Conservation (phyloP, 176 grass and related monocot species). For the Ensete ventricosum region DNA sequence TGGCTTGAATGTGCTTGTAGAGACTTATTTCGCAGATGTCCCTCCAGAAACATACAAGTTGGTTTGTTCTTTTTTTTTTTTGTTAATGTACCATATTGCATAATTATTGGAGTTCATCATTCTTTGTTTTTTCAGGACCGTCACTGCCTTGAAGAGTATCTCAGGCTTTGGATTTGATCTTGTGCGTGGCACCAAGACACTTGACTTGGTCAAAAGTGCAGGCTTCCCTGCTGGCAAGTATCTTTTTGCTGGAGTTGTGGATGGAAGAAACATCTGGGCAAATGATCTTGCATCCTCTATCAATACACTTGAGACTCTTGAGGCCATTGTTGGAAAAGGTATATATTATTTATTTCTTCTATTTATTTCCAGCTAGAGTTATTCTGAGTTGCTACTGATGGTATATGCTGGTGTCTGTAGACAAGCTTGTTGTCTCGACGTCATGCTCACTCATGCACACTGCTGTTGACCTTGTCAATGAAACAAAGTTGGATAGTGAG, state of each 20-base stretch:
- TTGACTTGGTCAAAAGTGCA: constrained; percentile 62
- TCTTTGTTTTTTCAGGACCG: constrained; percentile 38
- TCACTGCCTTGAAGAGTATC: constrained; percentile 60
- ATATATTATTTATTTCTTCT: constrained; percentile 12
- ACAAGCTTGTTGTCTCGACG: constrained; percentile 87
- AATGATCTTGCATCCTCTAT: constrained; percentile 84
- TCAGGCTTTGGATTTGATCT: constrained; percentile 89
- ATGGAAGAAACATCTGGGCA: constrained; percentile 96
- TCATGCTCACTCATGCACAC: constrained; percentile 97
- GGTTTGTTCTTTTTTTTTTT: constrained; percentile 1
- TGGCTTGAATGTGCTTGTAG: constrained; percentile 74
- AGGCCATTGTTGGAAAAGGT: constrained; percentile 88
- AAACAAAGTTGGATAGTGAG: constrained; percentile 83
- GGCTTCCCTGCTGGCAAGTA: constrained; percentile 81
- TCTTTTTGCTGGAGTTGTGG: constrained; percentile 90
- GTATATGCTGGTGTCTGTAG: constrained; percentile 30
- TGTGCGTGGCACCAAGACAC: constrained; percentile 71
- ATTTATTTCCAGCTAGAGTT: background rate
- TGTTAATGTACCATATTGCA: background rate
- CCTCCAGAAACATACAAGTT: constrained; percentile 78
- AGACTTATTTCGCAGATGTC: constrained; percentile 89
- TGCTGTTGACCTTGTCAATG: constrained; percentile 86
- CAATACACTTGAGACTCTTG: constrained; percentile 54
- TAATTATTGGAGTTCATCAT: background rate
- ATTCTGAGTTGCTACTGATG: background rate